phyloP scores from a whole-genome alignment of 2,329 filamentous ascomycete species.

The Septoria linicola region DNA sequence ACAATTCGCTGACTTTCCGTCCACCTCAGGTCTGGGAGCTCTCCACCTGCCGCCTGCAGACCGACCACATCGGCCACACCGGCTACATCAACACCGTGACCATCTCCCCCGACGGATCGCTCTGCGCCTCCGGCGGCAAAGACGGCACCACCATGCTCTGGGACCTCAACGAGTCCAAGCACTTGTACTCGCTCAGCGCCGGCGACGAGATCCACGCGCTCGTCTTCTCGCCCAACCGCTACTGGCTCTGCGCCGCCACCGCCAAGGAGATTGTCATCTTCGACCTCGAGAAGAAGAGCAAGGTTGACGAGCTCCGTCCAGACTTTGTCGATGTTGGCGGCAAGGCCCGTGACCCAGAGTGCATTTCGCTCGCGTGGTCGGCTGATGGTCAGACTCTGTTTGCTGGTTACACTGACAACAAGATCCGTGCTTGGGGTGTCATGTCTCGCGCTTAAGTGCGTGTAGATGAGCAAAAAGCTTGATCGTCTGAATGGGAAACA shows the following conservation, averaged over 20 bases:
- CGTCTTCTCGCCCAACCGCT: conserved; percentile 99
- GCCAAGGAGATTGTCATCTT: conserved; percentile 99
- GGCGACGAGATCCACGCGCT: conserved; percentile 99
- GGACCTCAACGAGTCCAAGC: conserved; percentile 99
- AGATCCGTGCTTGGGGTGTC: conserved; percentile 96
- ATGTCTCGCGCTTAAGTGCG: conserved; percentile 70
- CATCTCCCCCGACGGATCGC: conserved; percentile 98
- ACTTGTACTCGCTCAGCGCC: conserved; percentile 99
- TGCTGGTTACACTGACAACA: conserved; percentile 99
- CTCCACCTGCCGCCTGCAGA: conserved; percentile 98
- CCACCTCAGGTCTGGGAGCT: conserved; percentile 89
- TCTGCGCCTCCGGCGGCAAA: conserved; percentile 98
- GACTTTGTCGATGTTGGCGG: conserved; percentile 95
- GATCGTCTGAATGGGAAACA: background rate
- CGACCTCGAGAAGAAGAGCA: conserved; percentile 99
- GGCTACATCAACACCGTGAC: conserved; percentile 99
- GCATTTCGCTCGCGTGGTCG: conserved; percentile 94
- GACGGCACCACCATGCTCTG: conserved; percentile 99
- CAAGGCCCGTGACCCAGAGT: conserved; percentile 99
- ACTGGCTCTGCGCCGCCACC: conserved; percentile 99
- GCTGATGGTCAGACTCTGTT: conserved; percentile 99
- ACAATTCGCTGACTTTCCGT: conserved; percentile 11
- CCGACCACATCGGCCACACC: conserved; percentile 99
- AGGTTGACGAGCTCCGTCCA: conserved; percentile 99
- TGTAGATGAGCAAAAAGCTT: background rate